Evolutionary conservation across 805 yeast species (phyloP).

Genomic region (Starmerella ratchasimensis): DNA sequence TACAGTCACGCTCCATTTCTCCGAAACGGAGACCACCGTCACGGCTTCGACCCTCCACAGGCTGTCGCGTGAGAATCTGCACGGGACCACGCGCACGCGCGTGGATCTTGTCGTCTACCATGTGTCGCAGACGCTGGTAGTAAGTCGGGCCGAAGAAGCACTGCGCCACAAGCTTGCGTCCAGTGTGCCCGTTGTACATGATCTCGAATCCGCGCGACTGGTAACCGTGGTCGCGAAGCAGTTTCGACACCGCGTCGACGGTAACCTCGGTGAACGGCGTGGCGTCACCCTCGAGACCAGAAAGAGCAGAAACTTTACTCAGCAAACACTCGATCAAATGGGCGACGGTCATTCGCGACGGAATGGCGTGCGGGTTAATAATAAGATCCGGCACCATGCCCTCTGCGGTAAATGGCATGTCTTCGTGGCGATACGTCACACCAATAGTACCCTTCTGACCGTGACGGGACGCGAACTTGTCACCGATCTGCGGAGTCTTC

Average conservation of each 20-base stretch:
- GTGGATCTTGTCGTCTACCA: constrained; percentile 98
- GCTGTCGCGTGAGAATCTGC: constrained; percentile 94
- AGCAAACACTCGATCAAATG: constrained; percentile 96
- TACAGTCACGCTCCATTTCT: constrained; percentile 99
- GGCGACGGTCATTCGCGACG: constrained; percentile 99
- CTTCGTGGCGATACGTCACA: constrained; percentile 95
- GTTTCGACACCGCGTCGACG: constrained; percentile 87
- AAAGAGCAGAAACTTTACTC: constrained; percentile 84
- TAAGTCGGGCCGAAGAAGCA: constrained; percentile 99
- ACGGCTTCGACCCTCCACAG: constrained; percentile 97
- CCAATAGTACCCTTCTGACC: constrained; percentile 99
- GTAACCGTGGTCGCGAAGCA: constrained; percentile 88
- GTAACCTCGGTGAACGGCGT: constrained; percentile 98
- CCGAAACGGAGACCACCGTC: constrained; percentile 99
- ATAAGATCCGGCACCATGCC: constrained; percentile 96
- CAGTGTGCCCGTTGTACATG: constrained; percentile 98
- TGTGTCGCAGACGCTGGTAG: constrained; percentile 95
- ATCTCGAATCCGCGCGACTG: constrained; percentile 98
- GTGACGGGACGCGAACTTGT: constrained; percentile 97
- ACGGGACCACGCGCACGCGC: constrained; percentile 99
- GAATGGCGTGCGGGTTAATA: constrained; percentile 98
- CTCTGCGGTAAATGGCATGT: constrained; percentile 93
- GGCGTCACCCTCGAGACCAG: constrained; percentile 98
- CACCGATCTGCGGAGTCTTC: constrained; percentile 97
- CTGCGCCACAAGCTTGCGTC: constrained; percentile 94